Base-by-base conservation (phyloP, 305 asterid genomes). In the Ajuga reptans region DNA sequence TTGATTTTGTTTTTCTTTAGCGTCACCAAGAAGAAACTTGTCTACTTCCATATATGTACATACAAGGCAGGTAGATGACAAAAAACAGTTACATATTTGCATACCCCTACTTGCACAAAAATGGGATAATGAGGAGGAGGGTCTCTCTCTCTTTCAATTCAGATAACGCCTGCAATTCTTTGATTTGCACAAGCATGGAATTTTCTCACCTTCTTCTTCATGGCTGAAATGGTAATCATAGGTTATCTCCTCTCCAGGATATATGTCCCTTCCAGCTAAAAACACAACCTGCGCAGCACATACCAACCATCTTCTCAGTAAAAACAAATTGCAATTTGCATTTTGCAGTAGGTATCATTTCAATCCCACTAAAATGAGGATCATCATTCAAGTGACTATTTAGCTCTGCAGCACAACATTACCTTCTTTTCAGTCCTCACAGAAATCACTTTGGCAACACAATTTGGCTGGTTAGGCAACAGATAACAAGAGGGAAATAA, bases 191-290 rank as follows among this genome's bases (percentile, higher is more conserved):
- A 72, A 82, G 79, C 94, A 85, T 5, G 82, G 83, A 64, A 87
- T 81, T 71, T 82, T 85, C 50, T 83, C 80, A 55, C 89, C 91
- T 64, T 83, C 94, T 61, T 85, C 90, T 69, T 87, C 93, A 55
- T 84, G 84, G 83, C 82, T 87, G 71, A 87, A 87, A 73, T 84
- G 86, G 81, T 87, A 85, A 73, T 87, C 95, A 60, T 85, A 87
- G 0, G 89, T 85, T 52, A 85, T 80, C 84, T 87, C 95, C 84
- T 87, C 91, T 57, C 95, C 95, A 14, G 95, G 95, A 72, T 80
- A 85, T 73, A 85, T 78, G 57, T 85, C 91, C 74, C 95, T 85
- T 64, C 84, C 88, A 24, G 89, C 88, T 18, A 82, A 78, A 74
- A 83, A 87, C 41, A 87, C 81, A 50, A 85, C 94, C 94, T 87